A percentile compares a stretch with the other conserved stretches of the same genome.
Evolutionary conservation across 225 moss, liverwort and hornwort genomes (phyloP).

Genomic region (Anthoceros angustus): DNA sequence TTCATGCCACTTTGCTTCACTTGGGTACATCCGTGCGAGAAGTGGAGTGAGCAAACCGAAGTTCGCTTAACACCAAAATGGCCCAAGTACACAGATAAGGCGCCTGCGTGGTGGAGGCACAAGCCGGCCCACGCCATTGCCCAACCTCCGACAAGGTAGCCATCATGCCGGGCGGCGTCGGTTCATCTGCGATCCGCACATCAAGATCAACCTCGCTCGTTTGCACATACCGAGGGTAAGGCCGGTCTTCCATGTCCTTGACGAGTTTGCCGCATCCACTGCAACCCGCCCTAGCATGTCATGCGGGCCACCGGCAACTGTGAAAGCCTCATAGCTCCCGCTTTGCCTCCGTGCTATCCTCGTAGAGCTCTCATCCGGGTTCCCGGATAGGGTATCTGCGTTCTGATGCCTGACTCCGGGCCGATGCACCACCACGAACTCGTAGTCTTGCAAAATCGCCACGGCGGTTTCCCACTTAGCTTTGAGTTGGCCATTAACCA

Average conservation of each 20-base stretch:
- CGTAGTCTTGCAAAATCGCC: no score
- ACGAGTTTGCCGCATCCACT: no score
- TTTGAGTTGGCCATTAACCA: conserved; percentile 8
- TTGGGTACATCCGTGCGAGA: neutral
- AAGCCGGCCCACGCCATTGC: conserved; percentile 5
- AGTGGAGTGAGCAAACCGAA: conserved; percentile 5
- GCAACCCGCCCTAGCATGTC: no score
- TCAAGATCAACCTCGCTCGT: no score
- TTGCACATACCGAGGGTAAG: no score
- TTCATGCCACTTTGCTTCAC: neutral
- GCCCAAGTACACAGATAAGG: conserved; percentile 5
- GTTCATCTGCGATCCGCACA: no score
- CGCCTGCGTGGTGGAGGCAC: neutral
- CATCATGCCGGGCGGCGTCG: neutral
- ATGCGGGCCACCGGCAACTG: no score
- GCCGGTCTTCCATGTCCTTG: no score
- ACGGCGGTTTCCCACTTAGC: no score
- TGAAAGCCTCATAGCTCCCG: neutral
- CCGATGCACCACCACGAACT: conserved; percentile 6
- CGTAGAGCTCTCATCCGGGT: neutral
- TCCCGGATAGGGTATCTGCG: neutral
- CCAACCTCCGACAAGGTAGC: conserved; percentile 6
- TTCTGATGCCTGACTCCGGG: conserved; percentile 2
- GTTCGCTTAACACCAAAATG: conserved; percentile 10
- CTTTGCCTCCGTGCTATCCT: neutral